Evolutionary conservation across 1,284 basidiomycete genomes (phyloP), one percentile per base, ranked within the genome.

Genomic region (Sphaerobolus stellatus): DNA sequence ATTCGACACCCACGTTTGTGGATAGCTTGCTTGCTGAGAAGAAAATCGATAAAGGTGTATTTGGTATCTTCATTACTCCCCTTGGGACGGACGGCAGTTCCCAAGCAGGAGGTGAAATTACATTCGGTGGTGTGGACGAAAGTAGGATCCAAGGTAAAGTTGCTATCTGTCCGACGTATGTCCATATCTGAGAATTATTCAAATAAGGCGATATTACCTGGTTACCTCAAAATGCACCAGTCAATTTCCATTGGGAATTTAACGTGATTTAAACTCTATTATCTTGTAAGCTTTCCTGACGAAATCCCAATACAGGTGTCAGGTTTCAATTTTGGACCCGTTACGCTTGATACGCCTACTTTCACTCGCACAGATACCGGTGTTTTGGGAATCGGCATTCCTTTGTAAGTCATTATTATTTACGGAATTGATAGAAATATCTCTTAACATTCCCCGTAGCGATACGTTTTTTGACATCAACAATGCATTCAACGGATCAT

Each of bases 221-320:
- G 52, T n/a, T 54, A 18, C 46, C 46, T 11, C 52, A 54, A 29
- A 54, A 38, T 33, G 25, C 34, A 9, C 52, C 52, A 11, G 22
- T 49, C 9, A 20, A 54, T 31, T 49, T 54, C 30, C 52, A 54
- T 20, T 54, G 52, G 52, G 52, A 54, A 41, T 54, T 54, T 24
- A 54, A 54, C 27, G 52, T 49, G 24, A n/a, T 16, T 38, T 18
- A 43, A 22, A 43, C 4, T 43, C 18, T 4, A 8, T 36, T n/a
- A n/a, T 36, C 18, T 36, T 36, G 33, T 11, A 36, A 11, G 33
- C 18, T 36, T 36, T 11, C n/a, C n/a, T n/a, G n/a, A 11, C 13
- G 33, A 7, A 48, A 11, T 54, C 6, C 5, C 38, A 36, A 24
- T 54, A 20, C 24, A 54, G 52, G 29, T 41, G 24, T 7, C 52